Base-by-base conservation (phyloP, 2,329 filamentous ascomycete species). In the Colletotrichum gigasporum region DNA sequence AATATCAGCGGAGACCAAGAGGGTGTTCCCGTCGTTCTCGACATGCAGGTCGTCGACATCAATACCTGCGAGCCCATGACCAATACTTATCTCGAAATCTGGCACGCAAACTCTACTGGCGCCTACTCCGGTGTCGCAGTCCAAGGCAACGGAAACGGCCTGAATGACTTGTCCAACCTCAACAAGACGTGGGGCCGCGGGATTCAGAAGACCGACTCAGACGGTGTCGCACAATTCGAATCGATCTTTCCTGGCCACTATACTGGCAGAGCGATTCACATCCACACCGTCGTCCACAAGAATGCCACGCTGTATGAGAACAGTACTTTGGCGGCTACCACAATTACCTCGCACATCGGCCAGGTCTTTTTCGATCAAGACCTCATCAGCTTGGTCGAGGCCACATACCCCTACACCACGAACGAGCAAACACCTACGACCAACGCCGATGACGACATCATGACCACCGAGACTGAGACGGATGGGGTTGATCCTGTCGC, bases 401-500 rank as follows among this genome's bases (percentile, higher is more conserved):
- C 73, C 10, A 75, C 75, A 0, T 69, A 74, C 2, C 85, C 87
- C 0, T 85, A 86, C 72, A 72, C 67, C 32, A 72, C 71, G 52
- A 86, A 85, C 72, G 79, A 74, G 0, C 79, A 83, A 68, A 67
- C 72, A 0, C 57, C 83, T 24, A 87, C 82, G 1, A 75, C 71
- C 30, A 90, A 90, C 70, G 75, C 74, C 2, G 77, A 85, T 0
- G 87, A 90, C 52, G 77, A 80, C 2, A 75, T 87, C 42, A 84
- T 81, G 6, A 79, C n/a, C n/a, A n/a, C n/a, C n/a, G n/a, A n/a
- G n/a, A n/a, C n/a, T n/a, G n/a, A n/a, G n/a, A n/a, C n/a, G n/a
- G n/a, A n/a, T n/a, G n/a, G n/a, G n/a, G n/a, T n/a, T n/a, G n/a
- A n/a, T n/a, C n/a, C n/a, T n/a, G n/a, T n/a, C n/a, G n/a, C n/a